phyloP scores from a whole-genome alignment of 2,329 filamentous ascomycete genomes.

The Laburnicola sp. region DNA sequence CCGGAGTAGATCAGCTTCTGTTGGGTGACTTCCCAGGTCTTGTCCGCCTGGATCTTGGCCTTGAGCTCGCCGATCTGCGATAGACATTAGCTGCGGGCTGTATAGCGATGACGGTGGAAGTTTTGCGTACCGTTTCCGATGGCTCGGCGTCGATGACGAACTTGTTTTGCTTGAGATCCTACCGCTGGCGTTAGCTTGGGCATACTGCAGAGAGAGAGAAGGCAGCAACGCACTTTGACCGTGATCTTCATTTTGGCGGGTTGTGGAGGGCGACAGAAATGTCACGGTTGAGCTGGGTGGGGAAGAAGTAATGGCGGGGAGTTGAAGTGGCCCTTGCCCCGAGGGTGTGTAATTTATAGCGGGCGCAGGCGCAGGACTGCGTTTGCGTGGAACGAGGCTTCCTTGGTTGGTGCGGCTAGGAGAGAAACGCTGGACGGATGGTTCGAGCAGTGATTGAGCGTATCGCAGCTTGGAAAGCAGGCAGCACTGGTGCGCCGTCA shows the following conservation, averaged over 20 bases:
- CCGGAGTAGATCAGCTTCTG: conserved; percentile 99
- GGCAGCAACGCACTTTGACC: conserved; percentile 62
- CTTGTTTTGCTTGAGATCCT: conserved; percentile 99
- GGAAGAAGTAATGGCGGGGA: conserved; percentile 30
- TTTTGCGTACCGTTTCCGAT: conserved; percentile 73
- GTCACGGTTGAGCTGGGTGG: conserved; percentile 20
- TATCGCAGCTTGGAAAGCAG: conserved; percentile 24
- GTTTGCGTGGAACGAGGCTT: conserved; percentile 1
- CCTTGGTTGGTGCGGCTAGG: conserved; percentile 7
- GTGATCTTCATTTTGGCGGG: conserved; percentile 65
- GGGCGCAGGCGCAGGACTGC: conserved; percentile 2
- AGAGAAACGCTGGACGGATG: not conserved
- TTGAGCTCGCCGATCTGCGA: conserved; percentile 83
- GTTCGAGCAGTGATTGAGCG: conserved; percentile 11
- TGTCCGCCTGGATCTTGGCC: conserved; percentile 86
- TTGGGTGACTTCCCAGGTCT: conserved; percentile 87
- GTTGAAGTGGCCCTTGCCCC: conserved; percentile 9
- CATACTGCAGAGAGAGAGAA: conserved; percentile 2
- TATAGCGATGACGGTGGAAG: conserved; percentile 21
- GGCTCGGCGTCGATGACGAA: conserved; percentile 95
- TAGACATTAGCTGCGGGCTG: conserved; percentile 18
- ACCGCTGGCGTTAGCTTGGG: conserved; percentile 28
- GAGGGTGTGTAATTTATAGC: conserved; percentile 3
- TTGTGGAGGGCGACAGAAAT: conserved; percentile 9
- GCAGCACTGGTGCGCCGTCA: conserved; percentile 17